These are phyloP conservation scores for Musa acuminata DNA, from an alignment of 176 grass and related monocot species.

Conservation along the genomic window DNA sequence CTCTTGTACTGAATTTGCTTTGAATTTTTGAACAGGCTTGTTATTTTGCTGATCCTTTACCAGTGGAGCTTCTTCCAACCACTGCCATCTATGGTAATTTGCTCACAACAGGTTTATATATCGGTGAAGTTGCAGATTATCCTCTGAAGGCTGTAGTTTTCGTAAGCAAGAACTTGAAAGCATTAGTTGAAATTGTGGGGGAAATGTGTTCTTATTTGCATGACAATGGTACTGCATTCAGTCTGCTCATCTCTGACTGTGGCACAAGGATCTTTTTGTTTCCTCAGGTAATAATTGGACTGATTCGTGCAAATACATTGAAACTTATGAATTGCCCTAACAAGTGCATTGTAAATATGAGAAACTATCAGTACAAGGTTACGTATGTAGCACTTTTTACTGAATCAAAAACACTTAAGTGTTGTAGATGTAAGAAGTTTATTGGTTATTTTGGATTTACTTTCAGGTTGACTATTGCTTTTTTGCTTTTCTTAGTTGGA, in stretches of 20 bases:
- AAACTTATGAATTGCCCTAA: not conserved
- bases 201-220: slow-evolving; percentile 34
- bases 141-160: slow-evolving; percentile 53
- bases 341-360: not conserved
- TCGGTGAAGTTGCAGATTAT: slow-evolving; percentile 51
- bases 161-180: slow-evolving; percentile 29
- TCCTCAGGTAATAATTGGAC: slow-evolving; percentile 35
- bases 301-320: not conserved
- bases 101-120: slow-evolving; percentile 17
- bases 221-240: slow-evolving; percentile 24
- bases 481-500: not conserved
- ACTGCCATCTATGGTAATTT: slow-evolving; percentile 25
- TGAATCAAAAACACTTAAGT: too few species aligned
- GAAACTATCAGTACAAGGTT: too few species aligned
- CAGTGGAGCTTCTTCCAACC: slow-evolving; percentile 49
- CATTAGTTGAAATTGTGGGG: slow-evolving; percentile 23
- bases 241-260: slow-evolving; percentile 45
- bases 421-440: too few species aligned
- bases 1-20: not conserved
- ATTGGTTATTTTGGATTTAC: not conserved
- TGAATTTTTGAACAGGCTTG: slow-evolving; percentile 36
- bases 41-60: slow-evolving; percentile 57
- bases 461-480: not conserved
- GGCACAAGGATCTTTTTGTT: slow-evolving; percentile 47
- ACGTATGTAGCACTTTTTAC: too few species aligned